Evolutionary conservation across 2,329 filamentous ascomycete species (phyloP).

Genomic region (Fusarium tanahbumbuense): DNA sequence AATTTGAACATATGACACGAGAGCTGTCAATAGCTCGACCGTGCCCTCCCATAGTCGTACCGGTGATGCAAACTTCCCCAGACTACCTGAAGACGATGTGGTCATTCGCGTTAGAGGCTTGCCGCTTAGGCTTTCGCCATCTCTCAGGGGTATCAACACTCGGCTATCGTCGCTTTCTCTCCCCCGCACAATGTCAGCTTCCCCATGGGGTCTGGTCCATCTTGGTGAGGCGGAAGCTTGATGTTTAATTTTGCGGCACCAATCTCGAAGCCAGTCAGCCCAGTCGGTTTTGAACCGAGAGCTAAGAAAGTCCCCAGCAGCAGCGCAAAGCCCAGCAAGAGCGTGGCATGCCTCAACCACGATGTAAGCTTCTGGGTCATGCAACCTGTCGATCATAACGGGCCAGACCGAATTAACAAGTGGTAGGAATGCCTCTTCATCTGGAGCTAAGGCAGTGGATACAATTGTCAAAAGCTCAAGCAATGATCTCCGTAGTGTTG

Average conservation of each 20-base stretch:
- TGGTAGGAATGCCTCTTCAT: conserved; percentile 88
- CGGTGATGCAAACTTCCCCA: conserved; percentile 71
- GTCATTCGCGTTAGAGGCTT: conserved; percentile 21
- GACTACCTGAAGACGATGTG: conserved; percentile 48
- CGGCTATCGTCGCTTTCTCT: conserved; percentile 34
- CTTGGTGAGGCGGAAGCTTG: conserved; percentile 49
- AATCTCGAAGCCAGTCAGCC: conserved; percentile 64
- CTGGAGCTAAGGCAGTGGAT: conserved; percentile 74
- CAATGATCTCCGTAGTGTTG: conserved; percentile 80
- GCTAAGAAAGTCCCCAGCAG: conserved; percentile 84
- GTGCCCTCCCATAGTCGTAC: conserved; percentile 73
- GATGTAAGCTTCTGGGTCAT: conserved; percentile 76
- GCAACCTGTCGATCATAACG: conserved; percentile 75
- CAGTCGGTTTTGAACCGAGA: conserved; percentile 81
- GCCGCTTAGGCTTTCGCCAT: conserved; percentile 38
- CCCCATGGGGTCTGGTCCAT: conserved; percentile 30
- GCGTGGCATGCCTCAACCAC: conserved; percentile 76
- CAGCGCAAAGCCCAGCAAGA: conserved; percentile 74
- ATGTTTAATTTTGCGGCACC: conserved; percentile 59
- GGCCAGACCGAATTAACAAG: conserved; percentile 94
- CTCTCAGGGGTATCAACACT: conserved; percentile 51
- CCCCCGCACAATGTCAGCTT: conserved; percentile 34
- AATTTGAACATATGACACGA: conserved; percentile 73
- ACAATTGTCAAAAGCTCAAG: conserved; percentile 81
- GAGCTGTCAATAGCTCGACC: conserved; percentile 66